Evolutionary conservation across 129 eudicot species (phyloP).

Genomic region (Helichrysum umbraculigerum): DNA sequence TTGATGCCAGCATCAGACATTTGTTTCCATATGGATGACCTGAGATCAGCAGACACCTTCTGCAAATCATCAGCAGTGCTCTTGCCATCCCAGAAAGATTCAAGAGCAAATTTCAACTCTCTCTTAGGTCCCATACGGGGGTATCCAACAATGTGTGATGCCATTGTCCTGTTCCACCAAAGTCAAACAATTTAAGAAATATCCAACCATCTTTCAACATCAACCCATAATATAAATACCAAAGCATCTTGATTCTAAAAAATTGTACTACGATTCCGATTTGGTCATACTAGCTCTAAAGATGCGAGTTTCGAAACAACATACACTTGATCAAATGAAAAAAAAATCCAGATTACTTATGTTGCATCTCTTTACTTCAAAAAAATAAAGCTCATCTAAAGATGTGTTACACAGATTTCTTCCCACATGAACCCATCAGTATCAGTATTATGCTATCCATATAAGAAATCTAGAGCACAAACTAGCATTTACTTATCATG

Average conservation of each 20-base stretch:
- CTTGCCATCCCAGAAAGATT: conserved; percentile 99
- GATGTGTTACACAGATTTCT: too few relatives aligned
- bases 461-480: too few relatives aligned
- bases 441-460: too few relatives aligned
- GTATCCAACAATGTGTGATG: conserved; percentile 96
- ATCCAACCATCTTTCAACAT: conserved; percentile 48
- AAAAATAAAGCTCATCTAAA: too few relatives aligned
- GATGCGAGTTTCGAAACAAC: too few relatives aligned
- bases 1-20: conserved; percentile 91
- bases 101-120: conserved; percentile 96
- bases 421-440: too few relatives aligned
- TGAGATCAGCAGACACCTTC: conserved; percentile 86
- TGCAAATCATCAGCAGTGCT: conserved; percentile 90
- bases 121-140: conserved; percentile 99
- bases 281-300: background rate
- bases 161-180: conserved; percentile 63
- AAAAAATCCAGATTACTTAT: background rate
- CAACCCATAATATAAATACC: background rate
- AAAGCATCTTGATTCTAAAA: background rate
- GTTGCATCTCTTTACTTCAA: background rate
- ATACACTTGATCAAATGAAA: too few relatives aligned
- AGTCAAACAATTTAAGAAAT: background rate
- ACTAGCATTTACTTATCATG: background rate
- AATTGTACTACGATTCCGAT: conserved; percentile 8
- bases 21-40: conserved; percentile 96